Base-by-base conservation (phyloP, 106 monocot species). In the Dendrobium catenatum region DNA sequence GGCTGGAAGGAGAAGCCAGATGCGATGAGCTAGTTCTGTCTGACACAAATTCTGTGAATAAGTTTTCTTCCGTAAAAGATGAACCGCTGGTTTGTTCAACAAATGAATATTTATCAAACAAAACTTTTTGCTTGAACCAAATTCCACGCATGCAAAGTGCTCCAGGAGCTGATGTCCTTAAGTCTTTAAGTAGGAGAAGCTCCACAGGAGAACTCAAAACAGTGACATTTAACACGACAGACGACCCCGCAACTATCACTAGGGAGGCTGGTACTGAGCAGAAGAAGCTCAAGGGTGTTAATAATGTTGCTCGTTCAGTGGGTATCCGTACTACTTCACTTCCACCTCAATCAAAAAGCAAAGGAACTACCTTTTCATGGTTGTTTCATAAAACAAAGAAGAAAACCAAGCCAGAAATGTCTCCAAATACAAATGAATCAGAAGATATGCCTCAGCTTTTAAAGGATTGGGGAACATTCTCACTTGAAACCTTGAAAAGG, bases 401-500 rank as follows among this genome's bases (percentile, higher is more conserved):
- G 82, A 92, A 92, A 84, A 26, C 72, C 43, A 88, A 88, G 61
- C 77, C 86, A 10, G 89, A 86, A 59, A 86, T 83, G 78, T 92
- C 92, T 29, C 87, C 92, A 47, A 90, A 83, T 76, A 74, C 88
- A 24, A 20, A 84, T 19, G 89, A 86, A 47, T 90, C 89, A 1
- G 89, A 88, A 26, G 82, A 90, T 73, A 88, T 88, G 86, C 89
- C 89, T 3, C 92, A 92, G 55, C 86, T 88, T 66, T 78, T 92
- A 15, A 92, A 88, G 73, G 88, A 88, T 16, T 89, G 82, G 86
- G 88, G 89, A 6, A 81, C 84, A 42, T 81, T 88, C 56, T 90
- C 92, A 6, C 73, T 93, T 48, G 93, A 91, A 73, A 84, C 87
- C 8, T 40, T 93, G 81, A 96, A 92, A 80, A 94, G 83, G 81